phyloP scores from a whole-genome alignment of 2,329 filamentous ascomycete genomes.

The Trichoderma arundinaceum region DNA sequence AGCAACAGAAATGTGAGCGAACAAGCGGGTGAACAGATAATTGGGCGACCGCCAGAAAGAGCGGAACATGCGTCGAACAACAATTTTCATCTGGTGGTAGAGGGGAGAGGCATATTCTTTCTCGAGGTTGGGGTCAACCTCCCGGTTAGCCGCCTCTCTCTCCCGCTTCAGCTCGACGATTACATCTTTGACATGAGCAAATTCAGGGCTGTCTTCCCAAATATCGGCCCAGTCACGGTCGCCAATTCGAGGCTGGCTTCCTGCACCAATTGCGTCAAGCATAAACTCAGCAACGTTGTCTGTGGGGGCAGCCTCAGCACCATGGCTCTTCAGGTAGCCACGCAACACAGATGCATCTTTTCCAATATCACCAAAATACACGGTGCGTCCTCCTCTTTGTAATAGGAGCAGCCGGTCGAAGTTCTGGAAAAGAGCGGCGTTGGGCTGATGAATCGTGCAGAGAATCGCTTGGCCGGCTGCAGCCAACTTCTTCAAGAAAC shows the following conservation, averaged over 20 bases:
- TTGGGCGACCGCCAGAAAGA: conserved; percentile 86
- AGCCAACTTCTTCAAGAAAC: conserved; percentile 77
- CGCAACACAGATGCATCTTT: conserved; percentile 74
- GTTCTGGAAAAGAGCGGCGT: conserved; percentile 83
- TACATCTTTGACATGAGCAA: conserved; percentile 67
- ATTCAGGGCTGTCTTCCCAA: conserved; percentile 75
- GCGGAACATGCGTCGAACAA: conserved; percentile 74
- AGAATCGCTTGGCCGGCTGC: conserved; percentile 85
- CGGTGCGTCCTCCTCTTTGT: conserved; percentile 76
- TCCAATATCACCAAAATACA: conserved; percentile 87
- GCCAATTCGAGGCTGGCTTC: conserved; percentile 73
- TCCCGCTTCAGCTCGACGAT: conserved; percentile 70
- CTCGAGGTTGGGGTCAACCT: conserved; percentile 60
- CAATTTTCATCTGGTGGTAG: conserved; percentile 77
- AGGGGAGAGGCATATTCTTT: conserved; percentile 84
- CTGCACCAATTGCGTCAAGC: conserved; percentile 83
- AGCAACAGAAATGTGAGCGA: conserved; percentile 81
- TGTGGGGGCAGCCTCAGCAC: conserved; percentile 61
- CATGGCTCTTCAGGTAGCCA: conserved; percentile 63
- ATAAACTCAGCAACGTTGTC: conserved; percentile 77
- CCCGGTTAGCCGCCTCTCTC: conserved; percentile 51
- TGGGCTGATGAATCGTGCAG: conserved; percentile 91
- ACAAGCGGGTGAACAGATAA: conserved; percentile 86
- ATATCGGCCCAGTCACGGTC: conserved; percentile 80
- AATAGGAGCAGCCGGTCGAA: conserved; percentile 84